Percentiles rank a stretch among this genome's conserved stretches.
Evolutionary conservation across 257 asterid genomes (phyloP).

Genomic region (Przewalskia tangutica): DNA sequence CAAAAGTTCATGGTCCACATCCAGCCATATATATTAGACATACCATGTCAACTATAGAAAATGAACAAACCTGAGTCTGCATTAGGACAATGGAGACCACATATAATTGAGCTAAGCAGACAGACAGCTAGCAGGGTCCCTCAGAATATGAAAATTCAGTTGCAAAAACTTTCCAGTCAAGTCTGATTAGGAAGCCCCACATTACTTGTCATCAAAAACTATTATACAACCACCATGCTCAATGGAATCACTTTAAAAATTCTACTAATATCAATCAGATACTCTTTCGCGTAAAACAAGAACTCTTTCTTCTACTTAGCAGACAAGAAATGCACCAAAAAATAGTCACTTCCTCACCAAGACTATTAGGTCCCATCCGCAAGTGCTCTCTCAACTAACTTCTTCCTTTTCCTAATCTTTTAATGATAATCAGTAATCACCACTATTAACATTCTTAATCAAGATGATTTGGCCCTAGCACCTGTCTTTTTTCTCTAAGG

Average conservation of each 20-base stretch:
- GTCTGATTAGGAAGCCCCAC: conserved; percentile 7
- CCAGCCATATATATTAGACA: not conserved
- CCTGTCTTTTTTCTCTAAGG: not conserved
- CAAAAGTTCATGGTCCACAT: not conserved
- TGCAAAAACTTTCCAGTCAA: conserved; percentile 3
- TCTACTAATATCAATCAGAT: not conserved
- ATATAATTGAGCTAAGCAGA: conserved; percentile 4
- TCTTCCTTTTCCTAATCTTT: not conserved
- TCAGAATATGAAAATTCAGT: not conserved
- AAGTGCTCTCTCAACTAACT: not conserved
- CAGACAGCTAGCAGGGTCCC: conserved; percentile 6
- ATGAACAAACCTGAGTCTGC: not conserved
- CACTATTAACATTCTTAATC: not conserved
- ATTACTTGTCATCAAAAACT: conserved; percentile 1
- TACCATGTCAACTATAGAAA: not conserved
- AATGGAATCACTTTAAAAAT: not conserved
- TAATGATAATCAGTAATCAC: not conserved
- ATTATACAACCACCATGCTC: not conserved
- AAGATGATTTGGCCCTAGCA: not conserved
- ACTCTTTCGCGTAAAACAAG: not conserved
- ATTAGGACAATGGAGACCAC: not conserved
- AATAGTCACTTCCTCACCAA: not conserved
- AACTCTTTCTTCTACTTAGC: not conserved
- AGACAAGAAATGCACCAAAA: not conserved
- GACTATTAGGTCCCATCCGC: not conserved